Evolutionary conservation across 139 green algal genomes (phyloP).

Genomic region (Ettlia oleoabundans): DNA sequence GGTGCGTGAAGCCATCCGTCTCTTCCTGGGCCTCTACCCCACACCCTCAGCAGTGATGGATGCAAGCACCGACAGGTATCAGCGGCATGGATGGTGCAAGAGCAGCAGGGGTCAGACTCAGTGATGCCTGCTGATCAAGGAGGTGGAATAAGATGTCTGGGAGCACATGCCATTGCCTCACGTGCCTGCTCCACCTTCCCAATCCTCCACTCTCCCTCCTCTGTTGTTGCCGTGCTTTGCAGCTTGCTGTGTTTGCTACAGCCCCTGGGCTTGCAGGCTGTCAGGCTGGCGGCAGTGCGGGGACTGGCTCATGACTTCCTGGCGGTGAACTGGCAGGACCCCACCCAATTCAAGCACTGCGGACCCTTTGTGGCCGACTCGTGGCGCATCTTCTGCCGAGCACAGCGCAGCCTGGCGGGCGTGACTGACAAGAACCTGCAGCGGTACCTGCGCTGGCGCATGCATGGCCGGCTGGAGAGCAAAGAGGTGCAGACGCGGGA

Average conservation of each 20-base stretch:
- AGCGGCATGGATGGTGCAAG: too few species aligned
- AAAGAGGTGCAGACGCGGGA: not conserved
- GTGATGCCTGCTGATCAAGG: too few species aligned
- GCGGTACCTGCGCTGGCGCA: conserved; percentile 52
- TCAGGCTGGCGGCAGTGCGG: conserved; percentile 29
- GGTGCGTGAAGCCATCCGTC: conserved; percentile 40
- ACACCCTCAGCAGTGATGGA: conserved; percentile 49
- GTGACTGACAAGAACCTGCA: conserved; percentile 50
- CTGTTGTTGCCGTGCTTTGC: not conserved
- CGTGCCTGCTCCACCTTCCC: too few species aligned
- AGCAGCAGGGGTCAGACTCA: too few species aligned
- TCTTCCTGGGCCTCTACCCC: conserved; percentile 46
- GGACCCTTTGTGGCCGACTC: conserved; percentile 64
- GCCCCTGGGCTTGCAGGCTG: conserved; percentile 58
- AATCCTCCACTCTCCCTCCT: not conserved
- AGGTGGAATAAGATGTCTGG: too few species aligned
- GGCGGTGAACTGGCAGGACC: conserved; percentile 44
- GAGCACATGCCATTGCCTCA: too few species aligned
- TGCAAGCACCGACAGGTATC: conserved; percentile 10
- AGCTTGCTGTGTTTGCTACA: conserved; percentile 29
- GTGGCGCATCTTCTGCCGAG: conserved; percentile 68
- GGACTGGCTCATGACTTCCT: conserved; percentile 51
- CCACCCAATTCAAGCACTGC: conserved; percentile 57
- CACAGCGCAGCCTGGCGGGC: not conserved
- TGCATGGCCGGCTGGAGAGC: not conserved